phyloP scores from a whole-genome alignment of 805 yeast species.

The Starmerella apicola region DNA sequence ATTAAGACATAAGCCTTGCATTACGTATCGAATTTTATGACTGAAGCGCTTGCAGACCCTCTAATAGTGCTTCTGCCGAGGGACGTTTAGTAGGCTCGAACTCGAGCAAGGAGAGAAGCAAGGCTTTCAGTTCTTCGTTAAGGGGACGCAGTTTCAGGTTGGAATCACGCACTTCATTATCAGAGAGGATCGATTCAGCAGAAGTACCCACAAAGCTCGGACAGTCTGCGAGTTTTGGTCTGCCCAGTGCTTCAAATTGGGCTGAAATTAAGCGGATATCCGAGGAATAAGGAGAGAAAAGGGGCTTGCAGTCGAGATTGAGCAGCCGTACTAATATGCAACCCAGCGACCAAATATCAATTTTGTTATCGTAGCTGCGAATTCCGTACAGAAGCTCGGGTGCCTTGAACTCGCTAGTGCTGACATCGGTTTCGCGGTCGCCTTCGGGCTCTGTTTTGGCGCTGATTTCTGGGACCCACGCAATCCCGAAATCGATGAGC shows the following conservation, averaged over 20 bases:
- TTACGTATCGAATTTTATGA: no score
- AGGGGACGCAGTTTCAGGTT: neutral
- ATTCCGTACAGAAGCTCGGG: conserved; percentile 61
- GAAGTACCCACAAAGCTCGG: conserved; percentile 14
- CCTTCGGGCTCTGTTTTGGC: conserved; percentile 20
- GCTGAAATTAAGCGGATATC: conserved; percentile 49
- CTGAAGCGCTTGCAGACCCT: neutral
- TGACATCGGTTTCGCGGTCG: conserved; percentile 37
- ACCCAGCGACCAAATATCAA: conserved; percentile 68
- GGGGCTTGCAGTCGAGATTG: conserved; percentile 30
- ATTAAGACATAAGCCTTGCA: no score
- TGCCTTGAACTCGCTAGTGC: conserved; percentile 57
- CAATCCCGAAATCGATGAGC: conserved; percentile 59
- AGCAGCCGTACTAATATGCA: conserved; percentile 45
- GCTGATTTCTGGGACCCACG: conserved; percentile 29
- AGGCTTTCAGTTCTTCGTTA: neutral
- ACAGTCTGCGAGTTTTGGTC: conserved; percentile 29
- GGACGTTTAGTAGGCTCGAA: neutral
- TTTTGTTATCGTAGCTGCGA: conserved; percentile 38
- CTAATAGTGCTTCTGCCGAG: neutral
- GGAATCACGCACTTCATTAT: neutral
- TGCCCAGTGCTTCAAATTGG: conserved; percentile 48
- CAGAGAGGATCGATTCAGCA: conserved; percentile 12
- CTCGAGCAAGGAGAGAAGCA: neutral
- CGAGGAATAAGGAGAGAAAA: conserved; percentile 33